Base-by-base conservation (phyloP, 208 protist species). In the Wallacemonas sp. region DNA sequence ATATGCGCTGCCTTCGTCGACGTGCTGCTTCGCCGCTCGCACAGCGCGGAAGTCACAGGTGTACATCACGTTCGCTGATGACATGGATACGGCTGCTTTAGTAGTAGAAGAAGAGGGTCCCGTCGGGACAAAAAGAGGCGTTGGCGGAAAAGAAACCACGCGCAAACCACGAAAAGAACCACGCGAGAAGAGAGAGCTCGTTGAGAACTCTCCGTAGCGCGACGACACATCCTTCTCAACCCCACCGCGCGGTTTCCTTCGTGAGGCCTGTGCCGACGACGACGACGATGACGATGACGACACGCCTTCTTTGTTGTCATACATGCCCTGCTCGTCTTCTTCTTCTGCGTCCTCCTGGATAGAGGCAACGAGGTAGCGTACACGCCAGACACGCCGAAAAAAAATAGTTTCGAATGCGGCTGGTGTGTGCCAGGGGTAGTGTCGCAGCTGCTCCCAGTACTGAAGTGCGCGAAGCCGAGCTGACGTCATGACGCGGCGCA, bases 101-200 rank as follows among this genome's bases (percentile, higher is more conserved):
- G 46, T 19, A 11, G 46, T 14, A 33, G 46, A 54, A 0, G 46
- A 30, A 3, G 46, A 54, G 9, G 46, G 31, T 30, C 24, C 3
- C 17, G 46, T 33, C 46, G 46, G 46, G 11, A 30, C 46, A 6
- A 54, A 30, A 19, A 31, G 46, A 4, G 46, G 46, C 17, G 46
- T 61, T 0, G 75, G 60, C 0, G 75, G 75, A 47, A 77, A 81
- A 0, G 75, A 81, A 1, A 82, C 26, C 3, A 82, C 33, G 9
- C 76, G 59, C 41, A 82, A 51, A 0, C 62, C 19, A 8, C 55
- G 38, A 1, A 68, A 34, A 2, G 68, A 47, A 46, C 60, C 67
- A 4, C 41, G n/a, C 1, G 47, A 56, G 6, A 64, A 38, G 26
- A 77, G 55, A 4, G 66, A 45, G n/a, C 45, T 44, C 11, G 59